Evolutionary conservation across 345 rosid genomes (phyloP).

Genomic region (Salix koriyanagi): DNA sequence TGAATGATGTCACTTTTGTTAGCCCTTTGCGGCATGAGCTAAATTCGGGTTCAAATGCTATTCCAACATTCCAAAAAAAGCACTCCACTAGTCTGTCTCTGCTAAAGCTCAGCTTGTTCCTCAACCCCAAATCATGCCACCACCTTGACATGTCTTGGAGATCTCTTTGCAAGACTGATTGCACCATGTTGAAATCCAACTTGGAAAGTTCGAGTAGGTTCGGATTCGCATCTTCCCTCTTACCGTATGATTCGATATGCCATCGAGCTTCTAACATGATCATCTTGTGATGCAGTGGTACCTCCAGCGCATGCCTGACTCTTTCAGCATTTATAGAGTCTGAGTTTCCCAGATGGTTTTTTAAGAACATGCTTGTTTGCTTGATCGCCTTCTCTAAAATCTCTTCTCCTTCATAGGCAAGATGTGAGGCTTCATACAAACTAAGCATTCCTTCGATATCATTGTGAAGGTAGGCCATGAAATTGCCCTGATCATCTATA

Average conservation of each 20-base stretch:
- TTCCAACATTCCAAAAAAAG: slow-evolving; percentile 42
- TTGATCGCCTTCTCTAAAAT: slow-evolving; percentile 23
- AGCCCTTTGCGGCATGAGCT: slow-evolving; percentile 22
- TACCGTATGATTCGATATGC: slow-evolving; percentile 25
- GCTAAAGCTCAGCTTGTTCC: slow-evolving; percentile 33
- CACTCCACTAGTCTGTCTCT: slow-evolving; percentile 52
- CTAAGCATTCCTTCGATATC: slow-evolving; percentile 35
- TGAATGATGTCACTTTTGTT: slow-evolving; percentile 34
- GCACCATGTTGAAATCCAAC: slow-evolving; percentile 41
- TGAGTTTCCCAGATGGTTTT: background rate
- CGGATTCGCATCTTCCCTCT: background rate
- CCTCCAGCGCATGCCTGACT: slow-evolving; percentile 34
- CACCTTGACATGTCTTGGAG: slow-evolving; percentile 37
- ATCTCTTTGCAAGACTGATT: slow-evolving; percentile 30
- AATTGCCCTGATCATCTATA: slow-evolving; percentile 17
- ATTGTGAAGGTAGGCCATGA: background rate
- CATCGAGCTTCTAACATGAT: slow-evolving; percentile 32
- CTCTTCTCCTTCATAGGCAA: slow-evolving; percentile 34
- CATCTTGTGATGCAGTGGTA: slow-evolving; percentile 32
- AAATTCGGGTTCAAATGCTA: slow-evolving; percentile 28
- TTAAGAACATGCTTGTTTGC: slow-evolving; percentile 18
- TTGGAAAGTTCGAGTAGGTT: slow-evolving; percentile 36
- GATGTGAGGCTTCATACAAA: slow-evolving; percentile 41
- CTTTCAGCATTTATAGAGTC: background rate
- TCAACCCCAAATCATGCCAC: slow-evolving; percentile 34